A percentile compares a stretch with the other conserved stretches of the same genome.
These are phyloP conservation scores for Dichotomopilus funicola DNA, from an alignment of 2,329 filamentous ascomycete genomes.

Conservation along the genomic window DNA sequence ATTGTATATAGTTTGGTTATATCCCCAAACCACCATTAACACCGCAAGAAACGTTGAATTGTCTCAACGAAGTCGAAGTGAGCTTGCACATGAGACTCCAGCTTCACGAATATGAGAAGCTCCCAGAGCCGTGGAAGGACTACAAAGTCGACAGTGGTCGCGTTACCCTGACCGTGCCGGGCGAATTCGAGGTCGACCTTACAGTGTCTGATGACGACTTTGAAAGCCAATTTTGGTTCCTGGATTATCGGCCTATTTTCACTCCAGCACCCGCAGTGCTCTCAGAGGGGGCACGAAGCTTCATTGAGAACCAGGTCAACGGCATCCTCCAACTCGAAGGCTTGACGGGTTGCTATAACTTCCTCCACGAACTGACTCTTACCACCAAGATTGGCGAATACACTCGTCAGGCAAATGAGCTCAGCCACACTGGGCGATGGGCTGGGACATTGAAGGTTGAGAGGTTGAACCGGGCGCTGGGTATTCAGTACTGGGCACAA, in stretches of 20 bases:
- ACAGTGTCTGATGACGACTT: slow-evolving; percentile 83
- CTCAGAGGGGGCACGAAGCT: slow-evolving; percentile 55
- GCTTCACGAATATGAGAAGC: slow-evolving; percentile 70
- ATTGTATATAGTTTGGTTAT: slow-evolving; percentile 57
- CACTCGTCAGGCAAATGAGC: slow-evolving; percentile 64
- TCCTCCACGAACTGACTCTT: slow-evolving; percentile 79
- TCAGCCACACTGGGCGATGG: slow-evolving; percentile 66
- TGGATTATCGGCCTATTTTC: slow-evolving; percentile 84
- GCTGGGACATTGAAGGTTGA: slow-evolving; percentile 71
- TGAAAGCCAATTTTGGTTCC: slow-evolving; percentile 82
- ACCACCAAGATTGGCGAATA: slow-evolving; percentile 87
- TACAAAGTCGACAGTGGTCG: slow-evolving; percentile 80
- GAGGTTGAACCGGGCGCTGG: slow-evolving; percentile 69
- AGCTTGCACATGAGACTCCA: slow-evolving; percentile 77
- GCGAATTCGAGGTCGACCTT: slow-evolving; percentile 89
- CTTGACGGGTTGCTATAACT: slow-evolving; percentile 72
- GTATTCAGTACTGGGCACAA: slow-evolving; percentile 86
- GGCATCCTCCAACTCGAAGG: slow-evolving; percentile 62
- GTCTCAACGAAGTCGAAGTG: slow-evolving; percentile 76
- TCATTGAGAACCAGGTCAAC: slow-evolving; percentile 68
- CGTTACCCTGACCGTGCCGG: slow-evolving; percentile 75
- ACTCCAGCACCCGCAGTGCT: slow-evolving; percentile 58
- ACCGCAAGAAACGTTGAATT: slow-evolving; percentile 63
- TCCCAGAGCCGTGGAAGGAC: slow-evolving; percentile 67
- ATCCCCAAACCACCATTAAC: slow-evolving; percentile 67